A percentile compares a stretch with the other conserved stretches of the same genome.
Conservation (phyloP, 768 basidiomycete species). For the Agaricus subrufescens region DNA sequence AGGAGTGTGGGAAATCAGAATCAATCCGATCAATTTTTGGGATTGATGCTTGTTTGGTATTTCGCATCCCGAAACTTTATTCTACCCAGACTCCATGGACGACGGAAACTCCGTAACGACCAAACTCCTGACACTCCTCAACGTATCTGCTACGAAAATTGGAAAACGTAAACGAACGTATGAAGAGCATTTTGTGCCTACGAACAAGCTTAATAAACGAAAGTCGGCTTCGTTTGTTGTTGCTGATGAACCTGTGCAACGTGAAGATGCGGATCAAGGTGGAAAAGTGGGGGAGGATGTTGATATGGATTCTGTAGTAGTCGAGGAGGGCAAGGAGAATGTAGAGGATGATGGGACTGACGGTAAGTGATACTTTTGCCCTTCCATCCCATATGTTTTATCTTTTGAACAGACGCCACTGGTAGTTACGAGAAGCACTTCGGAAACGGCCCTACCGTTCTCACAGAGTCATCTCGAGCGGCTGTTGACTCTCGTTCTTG, state of each 20-base stretch:
- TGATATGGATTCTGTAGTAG: constrained; percentile 16
- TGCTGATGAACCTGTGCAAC: constrained; percentile 13
- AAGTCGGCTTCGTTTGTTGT: constrained; percentile 37
- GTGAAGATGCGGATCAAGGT: constrained; percentile 10
- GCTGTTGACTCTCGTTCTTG: constrained; percentile 56
- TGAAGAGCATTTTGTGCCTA: constrained; percentile 34
- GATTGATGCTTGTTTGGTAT: no score
- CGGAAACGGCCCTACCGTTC: constrained; percentile 48
- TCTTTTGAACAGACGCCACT: constrained; percentile 10
- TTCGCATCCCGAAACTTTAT: no score
- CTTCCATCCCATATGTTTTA: not conserved
- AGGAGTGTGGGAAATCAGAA: no score
- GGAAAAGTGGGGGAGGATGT: constrained; percentile 16
- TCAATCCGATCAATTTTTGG: no score
- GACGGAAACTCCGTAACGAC: constrained; percentile 60
- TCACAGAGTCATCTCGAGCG: constrained; percentile 45
- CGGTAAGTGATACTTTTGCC: constrained; percentile 18
- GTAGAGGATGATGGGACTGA: constrained; percentile 22
- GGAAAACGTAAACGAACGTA: constrained; percentile 49
- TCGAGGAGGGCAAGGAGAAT: constrained; percentile 15
- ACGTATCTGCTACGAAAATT: constrained; percentile 78
- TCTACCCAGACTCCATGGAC: constrained; percentile 20
- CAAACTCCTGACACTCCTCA: constrained; percentile 81
- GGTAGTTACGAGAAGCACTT: constrained; percentile 75
- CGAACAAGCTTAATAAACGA: constrained; percentile 69